Evolutionary conservation across 192 early-diverging fungal species (phyloP), one percentile per base, ranked within the genome.

Genomic region (Podila clonocystis): DNA sequence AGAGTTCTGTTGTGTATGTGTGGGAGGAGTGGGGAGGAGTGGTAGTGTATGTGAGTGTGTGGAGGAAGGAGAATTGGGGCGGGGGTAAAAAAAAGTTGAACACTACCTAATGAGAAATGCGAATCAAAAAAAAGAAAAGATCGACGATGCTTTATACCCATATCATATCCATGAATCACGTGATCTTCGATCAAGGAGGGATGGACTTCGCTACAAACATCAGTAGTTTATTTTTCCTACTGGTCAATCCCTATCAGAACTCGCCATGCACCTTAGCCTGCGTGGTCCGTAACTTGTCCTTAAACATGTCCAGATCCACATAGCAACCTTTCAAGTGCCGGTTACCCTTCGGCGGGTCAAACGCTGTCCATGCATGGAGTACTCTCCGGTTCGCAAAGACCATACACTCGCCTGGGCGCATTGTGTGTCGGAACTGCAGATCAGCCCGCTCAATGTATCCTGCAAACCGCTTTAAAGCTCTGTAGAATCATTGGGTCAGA

Each of bases 311-410:
- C 38, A 87, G 58, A 33, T 85, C 77, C 5, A 91, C 62, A 69
- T 91, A 91, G 17, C 86, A 84, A 0, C 95, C 94, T 72, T 93
- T 94, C 41, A 95, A 83, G 82, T 93, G 91, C 57, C 95, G 75
- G 33, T 94, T 90, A 9, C 94, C 93, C 65, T 85, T 89, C 20
- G 78, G 60, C 0, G 90, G 79, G 77, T 96, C 92, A 87, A 95
- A 96, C n/a, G 85, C 86, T 1, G 85, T 86, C 26, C 95, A 82
- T 13, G 91, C 95, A 85, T 96, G 95, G 63, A 96, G 72, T 5
- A 95, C 92, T 36, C 95, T 72, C 60, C 93, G 76, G 75, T 96
- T 96, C 0, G 87, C 87, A 85, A 96, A 95, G 26, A 95, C 75
- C 36, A 91, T 92, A 26, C 87, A 79, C 36, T 94, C 89, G 17